A percentile compares a stretch with the other conserved stretches of the same genome.
phyloP scores from a whole-genome alignment of 768 basidiomycete genomes.

The Mycena chlorophos region DNA sequence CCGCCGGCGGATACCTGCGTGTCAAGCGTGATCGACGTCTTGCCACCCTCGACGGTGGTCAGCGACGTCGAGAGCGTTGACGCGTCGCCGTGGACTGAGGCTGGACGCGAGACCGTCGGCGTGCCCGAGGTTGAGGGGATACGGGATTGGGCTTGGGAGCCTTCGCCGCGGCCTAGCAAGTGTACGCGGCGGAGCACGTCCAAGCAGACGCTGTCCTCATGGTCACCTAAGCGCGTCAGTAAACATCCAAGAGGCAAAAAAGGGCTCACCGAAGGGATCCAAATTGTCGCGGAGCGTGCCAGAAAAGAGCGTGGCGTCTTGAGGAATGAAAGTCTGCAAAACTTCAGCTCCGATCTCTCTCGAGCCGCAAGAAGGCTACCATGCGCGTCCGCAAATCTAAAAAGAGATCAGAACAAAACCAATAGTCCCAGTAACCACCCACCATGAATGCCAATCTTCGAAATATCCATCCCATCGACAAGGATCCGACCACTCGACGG shows the following conservation, averaged over 20 bases:
- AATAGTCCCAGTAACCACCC: background rate
- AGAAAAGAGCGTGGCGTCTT: slow-evolving; percentile 77
- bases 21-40: slow-evolving; percentile 61
- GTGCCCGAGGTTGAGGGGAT: slow-evolving; percentile 48
- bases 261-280: slow-evolving; percentile 70
- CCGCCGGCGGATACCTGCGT: slow-evolving; percentile 84
- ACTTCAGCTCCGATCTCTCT: slow-evolving; percentile 2
- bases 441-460: slow-evolving; percentile 1
- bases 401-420: background rate
- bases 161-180: slow-evolving; percentile 55
- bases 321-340: slow-evolving; percentile 76
- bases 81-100: slow-evolving; percentile 39
- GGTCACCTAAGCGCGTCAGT: slow-evolving; percentile 51
- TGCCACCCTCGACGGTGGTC: slow-evolving; percentile 54
- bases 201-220: slow-evolving; percentile 73
- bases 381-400: background rate
- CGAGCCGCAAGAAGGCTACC: slow-evolving; percentile 5
- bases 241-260: slow-evolving; percentile 12
- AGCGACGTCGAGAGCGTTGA: slow-evolving; percentile 43
- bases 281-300: slow-evolving; percentile 76
- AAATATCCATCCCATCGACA: slow-evolving; percentile 1
- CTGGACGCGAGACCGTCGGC: slow-evolving; percentile 42
- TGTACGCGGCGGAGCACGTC: slow-evolving; percentile 83
- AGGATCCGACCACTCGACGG: background rate
- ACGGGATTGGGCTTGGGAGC: slow-evolving; percentile 53